Evolutionary conservation across 257 asterid genomes (phyloP), one percentile per base, ranked within the genome.

Genomic region (Solanum lycopersicoides): DNA sequence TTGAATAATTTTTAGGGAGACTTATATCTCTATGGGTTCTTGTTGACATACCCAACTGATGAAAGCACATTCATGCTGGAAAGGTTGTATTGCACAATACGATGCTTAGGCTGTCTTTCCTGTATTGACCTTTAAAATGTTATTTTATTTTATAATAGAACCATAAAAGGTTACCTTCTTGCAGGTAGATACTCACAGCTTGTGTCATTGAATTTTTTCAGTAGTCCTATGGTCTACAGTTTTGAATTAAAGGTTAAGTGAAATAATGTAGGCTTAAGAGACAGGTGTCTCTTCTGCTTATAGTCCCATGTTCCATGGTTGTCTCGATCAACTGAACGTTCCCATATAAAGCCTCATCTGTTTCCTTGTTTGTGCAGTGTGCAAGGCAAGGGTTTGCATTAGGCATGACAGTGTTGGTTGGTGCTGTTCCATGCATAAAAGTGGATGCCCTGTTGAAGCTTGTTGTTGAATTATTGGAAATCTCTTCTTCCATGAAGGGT

Each of bases 331-430:
- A 35, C 45, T 68, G n/a, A 68, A n/a, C 7, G 41, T 15, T 69
- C 66, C 28, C 12, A 14, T 45, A 28, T 32, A 18, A 68, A 71
- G 34, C 39, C 42, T 85, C 21, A 66, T 77, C 53, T 56, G 28
- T 42, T 76, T 88, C 86, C 12, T 90, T 60, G 73, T n/a, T 20
- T 50, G 69, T 91, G 93, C 96, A 97, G 99, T 97, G 96, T 88
- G 99, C 99, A 76, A 92, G 99, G 84, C 99, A 96, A 91, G 99
- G 99, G 35, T 97, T 97, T 94, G 97, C 99, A 12, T 88, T 96
- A 85, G 99, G 98, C 76, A 93, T 97, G 90, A 89, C 98, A 65
- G 75, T 90, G 89, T 91, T 97, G 89, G 93, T 93, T 83, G 93
- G 95, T 88, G 89, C 91, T 18, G 93, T 96, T 90, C 92, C 94